A percentile compares a stretch with the other conserved stretches of the same genome.
Conservation (phyloP, 2,329 filamentous ascomycete species). For the Lojkania enalia region DNA sequence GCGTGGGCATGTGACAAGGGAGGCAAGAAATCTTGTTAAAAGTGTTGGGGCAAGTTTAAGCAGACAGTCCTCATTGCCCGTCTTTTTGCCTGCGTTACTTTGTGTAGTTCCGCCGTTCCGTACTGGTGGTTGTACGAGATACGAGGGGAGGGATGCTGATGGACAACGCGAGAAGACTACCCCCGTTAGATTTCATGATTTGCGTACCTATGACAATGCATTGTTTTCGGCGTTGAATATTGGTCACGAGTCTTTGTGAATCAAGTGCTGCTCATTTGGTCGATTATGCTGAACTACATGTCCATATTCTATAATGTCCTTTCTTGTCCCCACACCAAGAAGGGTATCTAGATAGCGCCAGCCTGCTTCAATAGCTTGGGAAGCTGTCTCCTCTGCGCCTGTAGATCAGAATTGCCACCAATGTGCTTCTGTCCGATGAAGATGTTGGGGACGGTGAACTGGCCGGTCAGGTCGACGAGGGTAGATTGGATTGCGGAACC, state of each 20-base stretch:
- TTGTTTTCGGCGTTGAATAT: conserved; percentile 13
- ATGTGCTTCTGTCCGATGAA: conserved; percentile 92
- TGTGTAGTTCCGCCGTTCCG: neutral
- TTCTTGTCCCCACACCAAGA: neutral
- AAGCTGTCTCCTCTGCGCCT: conserved; percentile 67
- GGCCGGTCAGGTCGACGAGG: conserved; percentile 76
- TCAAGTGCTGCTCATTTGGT: too few species aligned
- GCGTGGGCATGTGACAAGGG: conserved; percentile 14
- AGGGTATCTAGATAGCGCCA: conserved; percentile 59
- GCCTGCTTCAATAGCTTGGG: conserved; percentile 65
- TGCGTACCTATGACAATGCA: conserved; percentile 19
- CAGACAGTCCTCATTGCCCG: neutral
- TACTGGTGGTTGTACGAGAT: conserved; percentile 14
- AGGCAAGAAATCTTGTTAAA: neutral
- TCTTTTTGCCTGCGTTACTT: conserved; percentile 6
- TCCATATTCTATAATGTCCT: too few species aligned
- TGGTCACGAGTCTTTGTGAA: too few species aligned
- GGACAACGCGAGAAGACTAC: conserved; percentile 28
- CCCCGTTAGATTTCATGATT: conserved; percentile 32
- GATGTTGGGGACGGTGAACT: conserved; percentile 93
- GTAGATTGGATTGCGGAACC: conserved; percentile 81
- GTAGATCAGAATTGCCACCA: conserved; percentile 90
- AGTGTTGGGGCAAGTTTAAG: conserved; percentile 1
- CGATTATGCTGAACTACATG: too few species aligned
- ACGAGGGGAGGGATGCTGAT: conserved; percentile 3